Evolutionary conservation across 768 basidiomycete species (phyloP).

Genomic region (Coprinopsis cinerea): DNA sequence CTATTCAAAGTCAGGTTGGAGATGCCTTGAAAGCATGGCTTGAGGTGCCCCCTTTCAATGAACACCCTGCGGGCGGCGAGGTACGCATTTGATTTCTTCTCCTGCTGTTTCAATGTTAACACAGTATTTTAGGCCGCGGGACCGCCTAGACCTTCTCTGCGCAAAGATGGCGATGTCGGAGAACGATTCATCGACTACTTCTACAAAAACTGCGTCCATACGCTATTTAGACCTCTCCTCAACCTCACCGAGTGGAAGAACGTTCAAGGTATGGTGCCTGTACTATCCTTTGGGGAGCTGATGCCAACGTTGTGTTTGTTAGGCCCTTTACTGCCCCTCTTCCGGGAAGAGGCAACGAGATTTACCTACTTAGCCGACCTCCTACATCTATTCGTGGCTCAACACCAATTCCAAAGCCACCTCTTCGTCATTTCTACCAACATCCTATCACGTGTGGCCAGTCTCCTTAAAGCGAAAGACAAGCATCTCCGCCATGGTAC

Average conservation of each 20-base stretch:
- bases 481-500: constrained; percentile 90
- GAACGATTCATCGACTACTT: constrained; percentile 93
- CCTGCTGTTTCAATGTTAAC: neutral
- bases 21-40: constrained; percentile 82
- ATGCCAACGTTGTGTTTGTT: constrained; percentile 8
- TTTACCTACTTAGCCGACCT: constrained; percentile 89
- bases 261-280: constrained; percentile 24
- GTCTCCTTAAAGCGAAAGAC: constrained; percentile 74
- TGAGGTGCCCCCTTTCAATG: constrained; percentile 54
- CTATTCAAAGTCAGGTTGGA: constrained; percentile 85
- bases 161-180: constrained; percentile 79
- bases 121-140: constrained; percentile 29
- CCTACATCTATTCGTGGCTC: constrained; percentile 78
- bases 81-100: neutral
- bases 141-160: constrained; percentile 27
- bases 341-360: constrained; percentile 76
- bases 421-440: constrained; percentile 83
- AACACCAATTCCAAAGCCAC: constrained; percentile 90
- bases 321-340: constrained; percentile 52
- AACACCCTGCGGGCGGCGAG: constrained; percentile 11
- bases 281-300: neutral
- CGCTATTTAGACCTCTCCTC: constrained; percentile 74
- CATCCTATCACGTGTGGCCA: constrained; percentile 67
- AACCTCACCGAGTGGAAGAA: constrained; percentile 63
- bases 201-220: constrained; percentile 76